These are phyloP conservation scores for Penicillium pancosmium DNA, from an alignment of 495 filamentous ascomycete genomes.

Conservation along the genomic window DNA sequence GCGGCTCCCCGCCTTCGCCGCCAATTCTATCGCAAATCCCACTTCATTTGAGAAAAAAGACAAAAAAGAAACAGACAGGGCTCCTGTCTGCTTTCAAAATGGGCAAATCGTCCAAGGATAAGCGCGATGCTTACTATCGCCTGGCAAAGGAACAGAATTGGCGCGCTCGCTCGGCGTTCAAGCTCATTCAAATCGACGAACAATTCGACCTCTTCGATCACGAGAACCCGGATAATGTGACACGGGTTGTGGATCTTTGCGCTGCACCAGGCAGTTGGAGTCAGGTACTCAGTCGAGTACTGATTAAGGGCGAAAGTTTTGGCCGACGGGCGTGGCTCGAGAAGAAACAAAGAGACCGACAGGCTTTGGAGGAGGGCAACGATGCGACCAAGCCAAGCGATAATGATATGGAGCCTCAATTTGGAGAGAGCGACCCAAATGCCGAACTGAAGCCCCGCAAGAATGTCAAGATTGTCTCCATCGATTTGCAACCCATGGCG, in stretches of 20 bases:
- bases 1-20: constrained; percentile 26
- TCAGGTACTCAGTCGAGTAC: constrained; percentile 87
- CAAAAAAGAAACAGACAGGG: constrained; percentile 7
- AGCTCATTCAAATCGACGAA: constrained; percentile 93
- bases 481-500: constrained; percentile 94
- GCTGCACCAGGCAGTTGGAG: constrained; percentile 96
- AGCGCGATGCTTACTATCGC: constrained; percentile 96
- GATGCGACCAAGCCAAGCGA: constrained; percentile 25
- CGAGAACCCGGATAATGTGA: constrained; percentile 62
- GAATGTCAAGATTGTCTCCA: constrained; percentile 90
- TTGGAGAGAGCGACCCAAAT: constrained; percentile 34
- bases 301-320: constrained; percentile 91
- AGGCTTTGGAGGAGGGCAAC: constrained; percentile 41
- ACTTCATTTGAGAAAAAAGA: constrained; percentile 8
- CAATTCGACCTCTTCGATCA: constrained; percentile 90
- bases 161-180: constrained; percentile 95
- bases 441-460: constrained; percentile 57
- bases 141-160: constrained; percentile 98
- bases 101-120: constrained; percentile 99
- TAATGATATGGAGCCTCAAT: constrained; percentile 21
- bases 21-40: constrained; percentile 26
- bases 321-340: constrained; percentile 84
- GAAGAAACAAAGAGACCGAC: constrained; percentile 62
- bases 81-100: constrained; percentile 47
- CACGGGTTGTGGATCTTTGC: constrained; percentile 94